Conservation (phyloP, 345 rosid species). For the Salix purpurea region DNA sequence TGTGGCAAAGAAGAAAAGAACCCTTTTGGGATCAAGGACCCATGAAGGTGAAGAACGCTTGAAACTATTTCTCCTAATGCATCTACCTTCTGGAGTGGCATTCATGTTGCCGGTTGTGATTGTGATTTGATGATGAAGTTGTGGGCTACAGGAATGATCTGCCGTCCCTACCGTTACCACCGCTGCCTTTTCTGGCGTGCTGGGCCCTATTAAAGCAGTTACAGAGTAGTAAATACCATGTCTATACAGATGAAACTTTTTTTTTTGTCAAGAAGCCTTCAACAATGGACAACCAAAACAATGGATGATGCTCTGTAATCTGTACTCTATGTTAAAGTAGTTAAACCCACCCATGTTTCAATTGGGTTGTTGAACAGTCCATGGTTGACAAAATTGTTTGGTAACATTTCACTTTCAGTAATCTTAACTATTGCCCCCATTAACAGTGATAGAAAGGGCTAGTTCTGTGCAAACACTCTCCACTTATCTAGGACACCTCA, state of each 20-base stretch:
- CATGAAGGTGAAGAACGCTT: constrained; percentile 54
- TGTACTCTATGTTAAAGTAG: not conserved
- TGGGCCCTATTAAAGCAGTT: constrained; percentile 30
- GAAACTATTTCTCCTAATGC: constrained; percentile 60
- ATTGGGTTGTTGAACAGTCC: not conserved
- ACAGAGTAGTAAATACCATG: constrained; percentile 11
- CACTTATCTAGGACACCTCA: not conserved
- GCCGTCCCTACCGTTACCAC: constrained; percentile 24
- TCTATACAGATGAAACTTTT: not conserved
- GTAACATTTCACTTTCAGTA: constrained; percentile 18
- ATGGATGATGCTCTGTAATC: constrained; percentile 16
- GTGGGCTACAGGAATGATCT: constrained; percentile 37
- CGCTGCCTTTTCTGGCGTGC: constrained; percentile 56
- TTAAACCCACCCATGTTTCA: not conserved
- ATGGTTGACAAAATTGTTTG: constrained; percentile 10
- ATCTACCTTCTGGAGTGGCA: constrained; percentile 40
- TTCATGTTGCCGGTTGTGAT: constrained; percentile 43
- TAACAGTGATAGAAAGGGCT: not conserved
- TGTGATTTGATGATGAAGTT: constrained; percentile 74
- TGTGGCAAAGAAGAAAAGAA: constrained; percentile 82
- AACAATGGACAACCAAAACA: constrained; percentile 12
- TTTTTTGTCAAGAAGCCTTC: constrained; percentile 9
- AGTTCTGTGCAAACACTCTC: not conserved
- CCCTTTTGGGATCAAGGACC: constrained; percentile 79
- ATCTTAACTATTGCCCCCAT: not conserved